Evolutionary conservation across 2,329 filamentous ascomycete genomes (phyloP), one percentile per base, ranked within the genome.

Genomic region (Microascus cirrosus): DNA sequence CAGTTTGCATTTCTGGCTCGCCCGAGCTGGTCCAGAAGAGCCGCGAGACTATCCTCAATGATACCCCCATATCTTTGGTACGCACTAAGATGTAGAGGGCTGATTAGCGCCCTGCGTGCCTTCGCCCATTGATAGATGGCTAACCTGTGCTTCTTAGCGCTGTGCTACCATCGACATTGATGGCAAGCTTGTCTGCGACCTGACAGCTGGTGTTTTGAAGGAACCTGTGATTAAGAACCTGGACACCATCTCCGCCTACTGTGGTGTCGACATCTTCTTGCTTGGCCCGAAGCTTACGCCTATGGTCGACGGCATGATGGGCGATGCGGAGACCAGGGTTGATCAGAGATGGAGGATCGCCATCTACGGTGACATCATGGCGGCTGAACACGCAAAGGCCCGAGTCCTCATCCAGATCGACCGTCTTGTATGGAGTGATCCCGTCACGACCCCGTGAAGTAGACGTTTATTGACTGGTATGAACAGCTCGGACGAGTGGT

Each of bases 401-500:
- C 84, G 94, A 63, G 86, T 96, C 48, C 77, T 99, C 70, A 95
- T 97, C 71, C 94, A 96, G 79, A 97, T 99, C 69, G 94, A 99
- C 71, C 90, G 91, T 73, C 83, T 95, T 75, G 89, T 94, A 80
- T 60, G 61, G 54, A 12, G 45, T 50, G 45, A 22, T 11, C 45
- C 56, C 55, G 35, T n/a, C 8, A 36, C 20, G 28, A 8, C 18
- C 52, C 51, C 13, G n/a, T 54, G 20, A n/a, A 20, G n/a, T 7
- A 35, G 24, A 8, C 20, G 13, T 20, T 42, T 55, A 24, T 45
- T 45, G 18, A 25, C 53, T 32, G 28, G 15, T 25, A n/a, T 28
- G 18, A 52, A 59, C 67, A 89, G 85, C 84, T 90, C 60, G 83
- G 84, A 58, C 84, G 87, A 63, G 76, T 84, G 59, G 87, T 94